These are phyloP conservation scores for Coniferiporia weirii DNA, from an alignment of 1,284 basidiomycete species.

Conservation along the genomic window DNA sequence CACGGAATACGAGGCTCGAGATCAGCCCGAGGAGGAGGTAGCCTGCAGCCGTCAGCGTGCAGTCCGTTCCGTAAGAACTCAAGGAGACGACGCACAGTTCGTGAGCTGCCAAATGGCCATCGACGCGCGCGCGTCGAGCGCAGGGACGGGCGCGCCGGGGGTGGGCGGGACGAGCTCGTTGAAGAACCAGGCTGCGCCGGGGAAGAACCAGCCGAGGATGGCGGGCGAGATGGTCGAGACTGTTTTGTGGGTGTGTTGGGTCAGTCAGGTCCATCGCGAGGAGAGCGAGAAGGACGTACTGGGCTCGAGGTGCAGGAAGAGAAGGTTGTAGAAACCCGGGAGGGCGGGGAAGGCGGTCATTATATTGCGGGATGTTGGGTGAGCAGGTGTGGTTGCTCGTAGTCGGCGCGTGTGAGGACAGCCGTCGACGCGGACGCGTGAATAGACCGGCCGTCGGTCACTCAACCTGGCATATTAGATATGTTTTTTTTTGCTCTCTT, in stretches of 20 bases:
- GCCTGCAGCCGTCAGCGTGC: constrained; percentile 38
- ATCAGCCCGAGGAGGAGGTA: constrained; percentile 65
- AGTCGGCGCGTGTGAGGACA: too few relatives aligned
- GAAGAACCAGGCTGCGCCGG: constrained; percentile 68
- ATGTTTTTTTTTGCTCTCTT: too few relatives aligned
- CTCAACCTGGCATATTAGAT: too few relatives aligned
- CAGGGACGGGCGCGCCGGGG: constrained; percentile 22
- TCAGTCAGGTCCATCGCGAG: not conserved
- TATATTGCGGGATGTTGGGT: not conserved
- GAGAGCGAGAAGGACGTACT: constrained; percentile 33
- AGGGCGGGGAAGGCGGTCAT: constrained; percentile 48
- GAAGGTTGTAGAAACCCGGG: constrained; percentile 58
- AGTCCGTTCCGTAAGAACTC: not conserved
- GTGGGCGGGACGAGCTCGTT: constrained; percentile 57
- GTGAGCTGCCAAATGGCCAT: constrained; percentile 71
- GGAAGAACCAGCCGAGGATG: constrained; percentile 53
- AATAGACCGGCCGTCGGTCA: too few relatives aligned
- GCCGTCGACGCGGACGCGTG: too few relatives aligned
- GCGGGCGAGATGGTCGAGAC: constrained; percentile 57
- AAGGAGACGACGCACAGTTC: constrained; percentile 45
- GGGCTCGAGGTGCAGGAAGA: constrained; percentile 70
- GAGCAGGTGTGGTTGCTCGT: too few relatives aligned
- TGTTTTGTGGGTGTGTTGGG: constrained; percentile 22
- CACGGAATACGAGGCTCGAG: constrained; percentile 66
- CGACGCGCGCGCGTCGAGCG: constrained; percentile 46